Conservation (phyloP, 306 rosid species). For the Malus sylvestris region DNA sequence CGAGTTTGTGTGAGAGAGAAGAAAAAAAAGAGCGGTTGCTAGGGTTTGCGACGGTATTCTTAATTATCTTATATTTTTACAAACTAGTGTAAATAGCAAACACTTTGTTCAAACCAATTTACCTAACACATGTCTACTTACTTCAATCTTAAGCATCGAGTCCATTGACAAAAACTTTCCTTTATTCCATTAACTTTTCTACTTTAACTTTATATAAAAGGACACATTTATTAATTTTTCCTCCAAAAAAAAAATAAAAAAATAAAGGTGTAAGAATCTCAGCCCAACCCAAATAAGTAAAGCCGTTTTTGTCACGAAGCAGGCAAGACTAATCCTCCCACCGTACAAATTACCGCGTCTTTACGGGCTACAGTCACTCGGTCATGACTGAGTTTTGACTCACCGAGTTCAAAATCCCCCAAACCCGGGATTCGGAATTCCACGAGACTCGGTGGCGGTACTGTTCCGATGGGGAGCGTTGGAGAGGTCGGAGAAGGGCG, state of each 20-base stretch:
- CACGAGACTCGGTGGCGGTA: not conserved
- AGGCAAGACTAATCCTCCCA: not conserved
- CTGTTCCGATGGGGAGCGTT: constrained; percentile 52
- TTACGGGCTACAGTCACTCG: not conserved
- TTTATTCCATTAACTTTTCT: too few relatives aligned
- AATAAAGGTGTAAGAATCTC: not conserved
- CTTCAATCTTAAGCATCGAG: not conserved
- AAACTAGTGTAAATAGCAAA: too few relatives aligned
- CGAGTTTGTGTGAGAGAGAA: too few relatives aligned
- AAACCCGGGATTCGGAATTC: not conserved
- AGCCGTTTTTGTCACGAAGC: not conserved
- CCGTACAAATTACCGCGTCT: too few relatives aligned
- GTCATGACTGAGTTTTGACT: constrained; percentile 1
- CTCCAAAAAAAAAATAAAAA: not conserved
- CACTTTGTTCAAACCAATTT: too few relatives aligned
- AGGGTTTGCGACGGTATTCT: too few relatives aligned
- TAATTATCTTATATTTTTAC: too few relatives aligned
- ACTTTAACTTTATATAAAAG: too few relatives aligned
- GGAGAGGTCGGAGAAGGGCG: constrained; percentile 25
- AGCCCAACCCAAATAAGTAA: not conserved
- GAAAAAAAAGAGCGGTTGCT: too few relatives aligned
- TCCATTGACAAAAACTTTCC: not conserved
- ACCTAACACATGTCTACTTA: too few relatives aligned
- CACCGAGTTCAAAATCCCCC: not conserved
- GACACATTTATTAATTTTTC: not conserved